Base-by-base conservation (phyloP, 2,329 filamentous ascomycete genomes). In the Malbranchea cinnamomea region DNA sequence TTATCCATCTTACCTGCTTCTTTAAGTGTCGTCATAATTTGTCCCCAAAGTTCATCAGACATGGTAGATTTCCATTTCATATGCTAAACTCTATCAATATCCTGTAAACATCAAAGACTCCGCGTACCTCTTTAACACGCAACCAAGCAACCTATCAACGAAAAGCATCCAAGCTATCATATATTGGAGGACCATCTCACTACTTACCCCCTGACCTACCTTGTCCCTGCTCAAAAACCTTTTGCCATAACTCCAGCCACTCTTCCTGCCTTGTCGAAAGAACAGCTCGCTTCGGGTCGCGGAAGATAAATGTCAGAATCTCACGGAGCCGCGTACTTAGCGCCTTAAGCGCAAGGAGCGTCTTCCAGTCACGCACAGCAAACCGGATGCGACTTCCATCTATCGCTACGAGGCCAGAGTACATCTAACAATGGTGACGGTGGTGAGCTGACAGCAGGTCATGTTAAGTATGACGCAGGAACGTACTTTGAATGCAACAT, bases 331-430 rank as follows among this genome's bases (percentile, higher is more conserved):
- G 68, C 2, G 65, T 61, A 12, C 83, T 71, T 31, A 95, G 60
- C 4, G 74, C 71, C 56, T 94, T 94, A 46, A 98, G 60, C n/a
- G 78, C 84, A 20, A 93, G 69, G 66, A 89, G 76, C 0, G 77
- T 77, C 56, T 85, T 91, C 85, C 87, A 95, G 48, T 92, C 80
- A 4, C 74, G 68, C 1, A 91, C 68, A 13, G 78, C 71, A 49
- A 95, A 93, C 28, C 82, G 71, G 28, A 87, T 69, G 17, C 85
- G 70, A 49, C 93, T 92, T 25, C 82, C 79, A 49, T 94, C 89
- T 25, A 98, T 67, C 12, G 83, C 68, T 23, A 94, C 67, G 2
- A 93, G 78, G 9, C 89, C 89, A 0, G 85, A 29, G 14, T 34
- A 34, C 18, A 39, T 31, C 32, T 39, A 18, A n/a, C 26, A 7